Evolutionary conservation across 129 eudicot species (phyloP), one percentile per base, ranked within the genome.

Genomic region (Chrysanthemum seticuspe): DNA sequence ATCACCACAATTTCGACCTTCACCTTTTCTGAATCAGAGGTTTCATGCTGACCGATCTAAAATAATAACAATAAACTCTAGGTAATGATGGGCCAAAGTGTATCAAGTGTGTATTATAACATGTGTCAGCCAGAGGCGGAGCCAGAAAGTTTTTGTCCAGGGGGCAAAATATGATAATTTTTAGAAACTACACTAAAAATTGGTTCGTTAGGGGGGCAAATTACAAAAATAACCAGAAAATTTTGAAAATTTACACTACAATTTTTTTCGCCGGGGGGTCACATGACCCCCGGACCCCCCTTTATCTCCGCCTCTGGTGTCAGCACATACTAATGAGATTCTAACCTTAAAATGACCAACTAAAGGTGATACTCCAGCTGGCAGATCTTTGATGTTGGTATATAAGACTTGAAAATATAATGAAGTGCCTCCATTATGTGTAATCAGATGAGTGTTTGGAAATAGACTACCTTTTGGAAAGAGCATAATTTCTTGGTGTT

Each of bases 1-100:
- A 73, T 73, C 27, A 68, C 61, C 15, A 61, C 73, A 16, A 90
- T 82, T 76, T 60, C 65, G n/a, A 25, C 65, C n/a, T 25, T 10
- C 65, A 12, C 18, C 65, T 10, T 12, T 64, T 79, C 83, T 19
- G 48, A 45, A 64, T 69, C 73, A 58, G 77, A 44, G 10, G 25
- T 86, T 77, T 79, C 79, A 70, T 77, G 55, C 11, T 91, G 81
- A 57, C 91, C 91, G 63, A 94, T 85, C 98, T 87, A 70, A 64
- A 73, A 58, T 27, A 53, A 15, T 3, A 44, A 72, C 13, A 66
- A 14, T 16, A 49, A 76, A 58, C 27, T 59, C 40, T 19, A 6
- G 47, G 21, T 48, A 48, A 18, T 10, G 13, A 49, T 59, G 23
- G 16, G 55, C 36, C 5, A 11, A 21, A 27, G 14, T 15, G 14